A percentile compares a stretch with the other conserved stretches of the same genome.
These are phyloP conservation scores for Pythium biforme DNA, from an alignment of 352 stramenopile species.

Conservation along the genomic window DNA sequence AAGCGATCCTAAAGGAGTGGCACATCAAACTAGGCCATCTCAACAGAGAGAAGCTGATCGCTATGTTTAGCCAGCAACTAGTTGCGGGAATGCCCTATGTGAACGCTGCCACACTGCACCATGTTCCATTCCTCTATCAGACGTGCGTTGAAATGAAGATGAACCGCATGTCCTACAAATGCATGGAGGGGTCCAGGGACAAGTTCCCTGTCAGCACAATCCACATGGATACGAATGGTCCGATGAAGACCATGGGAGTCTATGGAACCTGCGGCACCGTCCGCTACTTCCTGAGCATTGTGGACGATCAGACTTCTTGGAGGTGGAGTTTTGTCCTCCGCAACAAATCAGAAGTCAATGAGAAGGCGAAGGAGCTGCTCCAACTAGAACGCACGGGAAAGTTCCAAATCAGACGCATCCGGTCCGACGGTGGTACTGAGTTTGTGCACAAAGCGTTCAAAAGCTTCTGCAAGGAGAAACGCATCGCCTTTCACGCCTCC, in stretches of 20 bases:
- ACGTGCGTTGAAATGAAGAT: conserved; percentile 9
- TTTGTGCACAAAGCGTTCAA: conserved; percentile 11
- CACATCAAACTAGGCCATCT: conserved; percentile 5
- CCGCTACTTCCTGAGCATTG: conserved; percentile 3
- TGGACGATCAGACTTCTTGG: conserved; percentile 9
- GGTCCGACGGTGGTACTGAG: conserved; percentile 4
- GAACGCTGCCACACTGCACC: background rate
- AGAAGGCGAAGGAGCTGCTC: background rate
- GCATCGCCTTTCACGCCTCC: background rate
- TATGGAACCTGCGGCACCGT: background rate
- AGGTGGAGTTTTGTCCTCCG: conserved; percentile 4
- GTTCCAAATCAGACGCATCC: conserved; percentile 5
- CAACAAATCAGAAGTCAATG: conserved; percentile 7
- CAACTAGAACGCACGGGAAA: background rate
- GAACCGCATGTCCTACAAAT: conserved; percentile 9
- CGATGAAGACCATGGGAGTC: conserved; percentile 4
- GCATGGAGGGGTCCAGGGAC: conserved; percentile 1
- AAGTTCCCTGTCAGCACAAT: conserved; percentile 4
- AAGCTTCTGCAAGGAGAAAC: conserved; percentile 2
- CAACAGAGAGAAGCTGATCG: conserved; percentile 7
- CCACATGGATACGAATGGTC: conserved; percentile 1
- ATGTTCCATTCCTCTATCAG: conserved; percentile 8
- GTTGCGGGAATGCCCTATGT: conserved; percentile 1
- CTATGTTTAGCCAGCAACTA: conserved; percentile 15
- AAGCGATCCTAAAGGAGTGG: conserved; percentile 14